A percentile compares a stretch with the other conserved stretches of the same genome.
Conservation (phyloP, 2,329 filamentous ascomycete genomes). For the Aspergillus aculeatus region DNA sequence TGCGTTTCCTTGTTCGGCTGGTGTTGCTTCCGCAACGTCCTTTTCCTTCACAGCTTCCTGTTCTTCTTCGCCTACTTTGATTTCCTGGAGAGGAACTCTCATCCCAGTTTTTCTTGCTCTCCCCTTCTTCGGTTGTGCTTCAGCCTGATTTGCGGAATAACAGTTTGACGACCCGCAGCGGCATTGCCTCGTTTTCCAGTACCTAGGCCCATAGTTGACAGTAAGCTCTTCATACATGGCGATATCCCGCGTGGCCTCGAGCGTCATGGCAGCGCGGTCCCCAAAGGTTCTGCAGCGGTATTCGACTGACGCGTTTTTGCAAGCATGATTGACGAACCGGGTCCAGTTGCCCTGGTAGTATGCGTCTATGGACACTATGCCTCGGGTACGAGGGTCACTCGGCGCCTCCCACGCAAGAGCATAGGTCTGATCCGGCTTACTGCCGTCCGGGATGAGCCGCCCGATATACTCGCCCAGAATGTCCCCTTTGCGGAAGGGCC, state of each 20-base stretch:
- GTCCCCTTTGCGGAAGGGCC: constrained; percentile 23
- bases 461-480: constrained; percentile 23
- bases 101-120: background rate
- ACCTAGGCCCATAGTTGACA: constrained; percentile 30
- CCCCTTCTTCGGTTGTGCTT: background rate
- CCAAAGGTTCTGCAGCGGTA: constrained; percentile 25
- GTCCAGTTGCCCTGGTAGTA: constrained; percentile 34
- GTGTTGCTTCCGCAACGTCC: background rate
- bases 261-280: constrained; percentile 16
- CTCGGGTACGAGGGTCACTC: background rate
- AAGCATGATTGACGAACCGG: constrained; percentile 39
- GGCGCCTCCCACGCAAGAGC: constrained; percentile 13
- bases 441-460: constrained; percentile 14
- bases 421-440: constrained; percentile 18
- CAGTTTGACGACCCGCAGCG: constrained; percentile 14
- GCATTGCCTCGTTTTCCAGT: constrained; percentile 25
- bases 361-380: constrained; percentile 15
- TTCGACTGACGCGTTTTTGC: constrained; percentile 21
- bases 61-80: background rate
- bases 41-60: background rate
- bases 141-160: background rate
- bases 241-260: constrained; percentile 28
- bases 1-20: too few relatives aligned
- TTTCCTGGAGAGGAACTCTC: too few relatives aligned
- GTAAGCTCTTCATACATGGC: constrained; percentile 35